Percentiles rank a stretch among this genome's conserved stretches.
Evolutionary conservation across 257 asterid genomes (phyloP).

Genomic region (Nicotiana paniculata): DNA sequence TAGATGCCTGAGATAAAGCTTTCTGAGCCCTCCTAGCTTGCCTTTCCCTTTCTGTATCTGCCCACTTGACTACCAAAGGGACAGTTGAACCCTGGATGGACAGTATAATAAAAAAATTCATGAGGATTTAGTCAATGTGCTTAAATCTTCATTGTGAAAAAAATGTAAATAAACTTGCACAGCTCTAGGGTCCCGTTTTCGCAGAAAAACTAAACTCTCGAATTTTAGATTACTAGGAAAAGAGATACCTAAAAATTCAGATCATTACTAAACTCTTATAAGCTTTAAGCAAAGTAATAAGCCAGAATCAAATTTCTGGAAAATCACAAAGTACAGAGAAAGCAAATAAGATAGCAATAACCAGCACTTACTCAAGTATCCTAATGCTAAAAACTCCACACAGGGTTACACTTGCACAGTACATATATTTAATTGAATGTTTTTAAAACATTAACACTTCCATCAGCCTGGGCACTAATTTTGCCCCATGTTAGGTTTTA

Average conservation of each 20-base stretch:
- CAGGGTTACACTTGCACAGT: neutral
- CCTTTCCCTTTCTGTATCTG: no score
- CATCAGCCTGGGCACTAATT: neutral
- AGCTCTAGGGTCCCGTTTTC: neutral
- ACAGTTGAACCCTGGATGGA: slow-evolving; percentile 17
- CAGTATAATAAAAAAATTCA: neutral
- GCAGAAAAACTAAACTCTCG: neutral
- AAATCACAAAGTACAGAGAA: neutral
- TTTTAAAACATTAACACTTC: neutral
- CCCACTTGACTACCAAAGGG: no score
- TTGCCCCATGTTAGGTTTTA: neutral
- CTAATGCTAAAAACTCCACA: neutral
- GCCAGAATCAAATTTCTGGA: neutral
- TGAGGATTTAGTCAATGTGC: neutral
- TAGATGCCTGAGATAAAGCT: slow-evolving; percentile 55
- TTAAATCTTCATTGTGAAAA: slow-evolving; percentile 1
- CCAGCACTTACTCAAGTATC: neutral
- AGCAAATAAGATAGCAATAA: neutral
- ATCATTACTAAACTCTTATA: neutral
- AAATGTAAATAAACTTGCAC: neutral
- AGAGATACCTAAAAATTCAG: neutral
- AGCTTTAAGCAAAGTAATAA: neutral
- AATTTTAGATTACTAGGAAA: neutral
- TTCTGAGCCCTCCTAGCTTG: slow-evolving; percentile 87
- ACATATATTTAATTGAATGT: neutral